Evolutionary conservation across 1,284 basidiomycete species (phyloP), one percentile per base, ranked within the genome.

Genomic region (Tilletiaria anomala): DNA sequence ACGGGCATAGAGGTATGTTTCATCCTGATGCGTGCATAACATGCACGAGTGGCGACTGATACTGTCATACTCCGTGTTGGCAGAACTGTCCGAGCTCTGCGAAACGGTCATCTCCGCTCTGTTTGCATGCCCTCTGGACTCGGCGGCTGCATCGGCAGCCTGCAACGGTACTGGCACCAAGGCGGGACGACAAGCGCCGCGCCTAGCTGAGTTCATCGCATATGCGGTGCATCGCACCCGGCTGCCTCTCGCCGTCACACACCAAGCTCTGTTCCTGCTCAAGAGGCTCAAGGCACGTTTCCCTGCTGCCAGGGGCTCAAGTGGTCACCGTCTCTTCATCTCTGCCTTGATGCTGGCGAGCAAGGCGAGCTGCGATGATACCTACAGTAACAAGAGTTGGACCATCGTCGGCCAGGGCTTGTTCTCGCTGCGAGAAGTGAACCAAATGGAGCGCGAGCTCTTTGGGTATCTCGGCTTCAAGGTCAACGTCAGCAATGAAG

Each of bases 371-470:
- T 66, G 64, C 45, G 65, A 67, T 47, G 65, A 67, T 42, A 57
- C 59, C 23, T 67, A 66, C 51, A 58, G 53, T 12, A 67, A 67
- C 56, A 65, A 65, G 51, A 58, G 54, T 44, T 67, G 65, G 65
- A 54, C 60, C 39, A 64, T 67, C 34, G 65, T 66, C 32, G 56
- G 63, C 17, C 65, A 67, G 37, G 60, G 60, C 16, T 48, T 67
- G 32, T 66, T 67, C 42, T 52, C 50, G 33, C 44, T 65, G 18
- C 55, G 56, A 23, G 65, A 67, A 44, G 51, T 67, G 40, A 67
- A 67, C 46, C 63, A 65, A 45, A 66, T 67, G 61, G 65, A 67
- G 47, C 56, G 65, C 24, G 65, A 67, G 45, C 51, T 67, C 20
- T 63, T 67, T 24, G 58, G 54, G n/a, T 65, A 64, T 42, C 54